Conservation (phyloP, 2,329 filamentous ascomycete genomes). For the Erysiphe neolycopersici region DNA sequence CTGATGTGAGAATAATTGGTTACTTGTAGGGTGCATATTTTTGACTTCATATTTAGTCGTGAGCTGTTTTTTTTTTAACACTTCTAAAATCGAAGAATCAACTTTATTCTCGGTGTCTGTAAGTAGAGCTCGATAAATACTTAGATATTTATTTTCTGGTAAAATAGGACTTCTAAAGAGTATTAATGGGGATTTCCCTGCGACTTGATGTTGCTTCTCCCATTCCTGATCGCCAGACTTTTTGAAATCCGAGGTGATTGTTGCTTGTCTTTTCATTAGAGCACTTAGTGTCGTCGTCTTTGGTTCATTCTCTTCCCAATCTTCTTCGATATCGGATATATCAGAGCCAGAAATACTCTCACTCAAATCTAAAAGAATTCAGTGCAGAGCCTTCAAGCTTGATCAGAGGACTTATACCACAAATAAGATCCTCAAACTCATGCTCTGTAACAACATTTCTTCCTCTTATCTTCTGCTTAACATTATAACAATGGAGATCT, state of each 20-base stretch:
- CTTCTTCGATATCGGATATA: constrained; percentile 34
- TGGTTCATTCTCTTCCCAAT: constrained; percentile 23
- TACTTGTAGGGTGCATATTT: constrained; percentile 5
- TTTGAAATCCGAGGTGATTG: constrained; percentile 21
- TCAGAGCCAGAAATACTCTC: constrained; percentile 79
- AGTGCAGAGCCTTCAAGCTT: background rate
- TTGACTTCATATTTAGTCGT: constrained; percentile 25
- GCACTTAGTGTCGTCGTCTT: constrained; percentile 48
- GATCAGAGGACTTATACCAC: constrained; percentile 12
- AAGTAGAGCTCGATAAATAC: constrained; percentile 65
- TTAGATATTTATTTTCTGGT: constrained; percentile 54
- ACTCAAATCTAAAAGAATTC: constrained; percentile 34
- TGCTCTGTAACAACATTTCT: constrained; percentile 42
- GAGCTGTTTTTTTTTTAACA: constrained; percentile 53
- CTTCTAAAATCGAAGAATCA: constrained; percentile 31
- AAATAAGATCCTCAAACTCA: constrained; percentile 71
- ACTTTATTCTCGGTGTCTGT: constrained; percentile 43
- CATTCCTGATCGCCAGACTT: constrained; percentile 21
- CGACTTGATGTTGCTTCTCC: constrained; percentile 24
- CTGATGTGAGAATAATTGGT: no score
- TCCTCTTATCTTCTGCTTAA: constrained; percentile 71
- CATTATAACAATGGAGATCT: constrained; percentile 78
- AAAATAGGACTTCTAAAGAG: constrained; percentile 64
- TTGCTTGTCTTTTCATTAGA: constrained; percentile 61
- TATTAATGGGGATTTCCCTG: constrained; percentile 46